A percentile compares a stretch with the other conserved stretches of the same genome.
These are phyloP conservation scores for Lichtheimia ornata DNA, from an alignment of 371 early-diverging fungal genomes.

Conservation along the genomic window DNA sequence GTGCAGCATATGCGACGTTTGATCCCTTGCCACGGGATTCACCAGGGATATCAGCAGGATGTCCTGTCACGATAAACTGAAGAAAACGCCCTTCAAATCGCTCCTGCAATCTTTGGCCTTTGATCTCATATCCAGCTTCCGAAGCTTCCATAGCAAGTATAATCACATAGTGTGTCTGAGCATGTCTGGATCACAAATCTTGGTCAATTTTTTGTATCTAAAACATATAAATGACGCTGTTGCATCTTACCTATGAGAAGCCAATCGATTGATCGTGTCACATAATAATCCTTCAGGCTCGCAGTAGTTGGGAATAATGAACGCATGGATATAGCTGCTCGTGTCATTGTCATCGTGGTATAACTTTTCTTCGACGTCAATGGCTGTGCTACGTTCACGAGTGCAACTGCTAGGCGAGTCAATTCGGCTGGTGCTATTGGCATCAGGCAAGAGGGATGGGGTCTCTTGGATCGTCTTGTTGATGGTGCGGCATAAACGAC, in stretches of 20 bases:
- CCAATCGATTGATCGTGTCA: conserved; percentile 45
- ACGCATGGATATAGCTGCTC: conserved; percentile 39
- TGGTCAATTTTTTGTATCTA: not conserved
- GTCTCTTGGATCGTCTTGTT: conserved; percentile 29
- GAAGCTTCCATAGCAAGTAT: conserved; percentile 81
- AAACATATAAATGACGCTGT: not conserved
- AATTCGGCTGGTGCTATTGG: conserved; percentile 16
- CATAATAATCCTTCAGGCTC: conserved; percentile 50
- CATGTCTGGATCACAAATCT: conserved; percentile 28
- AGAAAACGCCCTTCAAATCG: conserved; percentile 51
- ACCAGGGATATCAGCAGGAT: conserved; percentile 67
- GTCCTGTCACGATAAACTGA: conserved; percentile 65
- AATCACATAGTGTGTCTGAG: conserved; percentile 50
- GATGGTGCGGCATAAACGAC: conserved; percentile 33
- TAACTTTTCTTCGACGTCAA: conserved; percentile 29
- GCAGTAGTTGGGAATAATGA: conserved; percentile 68
- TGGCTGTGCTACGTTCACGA: conserved; percentile 22
- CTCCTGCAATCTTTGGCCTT: conserved; percentile 56
- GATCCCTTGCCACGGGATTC: conserved; percentile 79
- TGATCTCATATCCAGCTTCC: conserved; percentile 58
- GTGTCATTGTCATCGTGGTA: conserved; percentile 23
- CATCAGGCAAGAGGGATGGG: conserved; percentile 2
- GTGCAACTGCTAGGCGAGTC: conserved; percentile 20
- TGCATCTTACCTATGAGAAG: conserved; percentile 37
- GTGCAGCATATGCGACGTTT: conserved; percentile 76